Conservation (phyloP, 202 grass and related monocot species). For the Saccharum hybrid region DNA sequence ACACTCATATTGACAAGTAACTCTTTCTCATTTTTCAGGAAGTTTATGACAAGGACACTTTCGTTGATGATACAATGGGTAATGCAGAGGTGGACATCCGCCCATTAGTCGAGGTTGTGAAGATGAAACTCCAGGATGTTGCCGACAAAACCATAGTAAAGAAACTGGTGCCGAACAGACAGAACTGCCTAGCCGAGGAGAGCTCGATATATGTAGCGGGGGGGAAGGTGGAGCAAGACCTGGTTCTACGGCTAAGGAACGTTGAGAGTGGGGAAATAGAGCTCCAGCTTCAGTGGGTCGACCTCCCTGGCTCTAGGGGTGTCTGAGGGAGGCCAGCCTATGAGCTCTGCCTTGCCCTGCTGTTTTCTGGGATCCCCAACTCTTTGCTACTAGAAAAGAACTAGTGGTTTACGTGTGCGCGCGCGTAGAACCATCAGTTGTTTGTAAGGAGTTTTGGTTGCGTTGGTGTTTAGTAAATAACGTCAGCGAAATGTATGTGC, state of each 20-base stretch:
- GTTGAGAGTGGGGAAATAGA: conserved; percentile 81
- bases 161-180: conserved; percentile 56
- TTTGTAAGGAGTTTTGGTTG: background rate
- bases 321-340: conserved; percentile 14
- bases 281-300: conserved; percentile 74
- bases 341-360: background rate
- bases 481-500: background rate
- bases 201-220: conserved; percentile 58
- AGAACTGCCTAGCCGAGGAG: conserved; percentile 80
- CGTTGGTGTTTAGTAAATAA: background rate
- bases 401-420: background rate
- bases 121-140: conserved; percentile 55
- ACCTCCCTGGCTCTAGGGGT: conserved; percentile 53
- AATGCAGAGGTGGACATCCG: conserved; percentile 72
- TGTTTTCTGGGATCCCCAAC: background rate
- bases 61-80: conserved; percentile 80
- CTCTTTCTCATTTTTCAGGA: conserved; percentile 49
- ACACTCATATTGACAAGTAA: background rate
- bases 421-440: background rate
- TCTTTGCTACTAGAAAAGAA: background rate
- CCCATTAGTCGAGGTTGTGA: conserved; percentile 61
- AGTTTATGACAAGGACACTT: conserved; percentile 80
- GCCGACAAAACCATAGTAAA: conserved; percentile 46
- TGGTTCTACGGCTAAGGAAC: conserved; percentile 62
- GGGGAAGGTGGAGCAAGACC: conserved; percentile 72